These are phyloP conservation scores for Cardamine resedifolia DNA, from an alignment of 345 rosid species.

Conservation along the genomic window DNA sequence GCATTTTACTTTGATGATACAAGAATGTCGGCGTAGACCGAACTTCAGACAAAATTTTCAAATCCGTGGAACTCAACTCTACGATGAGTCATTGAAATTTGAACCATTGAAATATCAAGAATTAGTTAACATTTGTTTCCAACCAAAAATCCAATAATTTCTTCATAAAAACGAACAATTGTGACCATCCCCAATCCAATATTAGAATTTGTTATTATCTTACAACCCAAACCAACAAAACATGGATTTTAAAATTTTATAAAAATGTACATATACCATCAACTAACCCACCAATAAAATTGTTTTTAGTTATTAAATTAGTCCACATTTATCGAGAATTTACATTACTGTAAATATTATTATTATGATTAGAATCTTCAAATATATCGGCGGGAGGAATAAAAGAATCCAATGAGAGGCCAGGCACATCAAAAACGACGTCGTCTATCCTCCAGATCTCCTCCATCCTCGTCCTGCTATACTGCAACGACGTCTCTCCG, in stretches of 20 bases:
- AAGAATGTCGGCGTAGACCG: neutral
- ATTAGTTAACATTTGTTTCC: neutral
- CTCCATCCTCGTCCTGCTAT: conserved; percentile 84
- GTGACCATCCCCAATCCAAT: conserved; percentile 1
- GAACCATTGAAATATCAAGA: neutral
- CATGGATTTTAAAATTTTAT: neutral
- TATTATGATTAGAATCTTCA: conserved; percentile 33
- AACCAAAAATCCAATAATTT: neutral
- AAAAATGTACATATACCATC: conserved; percentile 30
- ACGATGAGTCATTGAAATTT: neutral
- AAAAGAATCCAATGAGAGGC: conserved; percentile 80
- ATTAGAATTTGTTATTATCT: neutral
- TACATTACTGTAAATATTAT: neutral
- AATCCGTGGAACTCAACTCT: neutral
- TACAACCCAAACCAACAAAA: conserved; percentile 2
- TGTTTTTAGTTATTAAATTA: conserved; percentile 11
- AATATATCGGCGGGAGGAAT: conserved; percentile 92
- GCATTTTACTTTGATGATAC: neutral
- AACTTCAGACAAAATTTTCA: neutral
- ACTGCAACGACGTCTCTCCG: conserved; percentile 68
- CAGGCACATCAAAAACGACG: conserved; percentile 85
- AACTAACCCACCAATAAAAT: conserved; percentile 31
- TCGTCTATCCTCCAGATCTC: conserved; percentile 92
- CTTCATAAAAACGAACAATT: neutral
- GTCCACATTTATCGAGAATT: conserved; percentile 15